Evolutionary conservation across 345 rosid species (phyloP).

Genomic region (Excoecaria cochinchinensis): DNA sequence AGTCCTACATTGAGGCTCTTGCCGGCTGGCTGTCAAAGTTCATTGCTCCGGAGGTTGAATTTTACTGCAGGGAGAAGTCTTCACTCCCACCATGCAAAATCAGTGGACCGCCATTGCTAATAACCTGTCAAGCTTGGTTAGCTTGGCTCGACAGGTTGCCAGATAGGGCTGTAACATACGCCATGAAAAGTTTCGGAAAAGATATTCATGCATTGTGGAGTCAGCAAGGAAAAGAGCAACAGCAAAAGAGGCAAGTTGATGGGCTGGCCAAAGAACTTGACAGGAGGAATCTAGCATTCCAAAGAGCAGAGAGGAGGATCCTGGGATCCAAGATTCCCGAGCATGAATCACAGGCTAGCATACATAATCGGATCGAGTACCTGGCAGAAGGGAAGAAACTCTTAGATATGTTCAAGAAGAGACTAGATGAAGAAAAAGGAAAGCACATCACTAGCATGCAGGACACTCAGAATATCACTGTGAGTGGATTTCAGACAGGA

Average conservation of each 20-base stretch:
- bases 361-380: conserved; percentile 22
- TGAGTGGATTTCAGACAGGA: conserved; percentile 41
- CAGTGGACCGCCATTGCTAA: conserved; percentile 31
- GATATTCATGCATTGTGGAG: conserved; percentile 31
- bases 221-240: conserved; percentile 46
- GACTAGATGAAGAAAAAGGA: conserved; percentile 34
- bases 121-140: conserved; percentile 39
- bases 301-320: conserved; percentile 34
- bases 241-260: conserved; percentile 45
- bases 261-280: conserved; percentile 34
- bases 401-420: conserved; percentile 33
- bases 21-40: conserved; percentile 39
- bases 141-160: conserved; percentile 37
- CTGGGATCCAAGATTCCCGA: conserved; percentile 26
- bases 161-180: conserved; percentile 27
- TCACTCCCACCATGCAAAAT: conserved; percentile 8
- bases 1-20: conserved; percentile 45
- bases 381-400: conserved; percentile 29
- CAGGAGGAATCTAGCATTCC: conserved; percentile 27
- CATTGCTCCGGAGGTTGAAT: conserved; percentile 34
- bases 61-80: conserved; percentile 20
- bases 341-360: conserved; percentile 18
- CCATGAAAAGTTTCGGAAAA: conserved; percentile 32
- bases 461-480: conserved; percentile 32
- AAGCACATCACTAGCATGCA: conserved; percentile 35